These are phyloP conservation scores for Dacryopinax primogenitus DNA, from an alignment of 768 basidiomycete species.

Conservation along the genomic window DNA sequence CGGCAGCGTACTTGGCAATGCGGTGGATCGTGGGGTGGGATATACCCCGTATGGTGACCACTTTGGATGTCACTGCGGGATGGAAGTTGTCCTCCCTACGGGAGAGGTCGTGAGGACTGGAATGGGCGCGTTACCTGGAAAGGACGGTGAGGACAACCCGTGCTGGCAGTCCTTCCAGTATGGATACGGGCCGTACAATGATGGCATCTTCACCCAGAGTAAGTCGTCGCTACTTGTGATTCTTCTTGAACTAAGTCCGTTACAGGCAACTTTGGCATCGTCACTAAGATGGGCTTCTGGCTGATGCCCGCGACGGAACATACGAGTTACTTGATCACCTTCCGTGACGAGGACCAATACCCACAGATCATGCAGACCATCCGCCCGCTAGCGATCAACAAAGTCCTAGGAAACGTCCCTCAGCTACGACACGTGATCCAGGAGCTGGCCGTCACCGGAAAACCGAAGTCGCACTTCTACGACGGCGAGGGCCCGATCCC, in stretches of 20 bases:
- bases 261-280: slow-evolving; percentile 14
- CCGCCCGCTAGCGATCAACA: slow-evolving; percentile 1
- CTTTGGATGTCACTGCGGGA: slow-evolving; percentile 16
- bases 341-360: slow-evolving; percentile 11
- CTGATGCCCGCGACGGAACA: slow-evolving; percentile 16
- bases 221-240: not conserved
- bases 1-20: slow-evolving; percentile 14
- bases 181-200: slow-evolving; percentile 16
- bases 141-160: slow-evolving; percentile 7
- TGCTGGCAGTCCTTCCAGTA: slow-evolving; percentile 17
- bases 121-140: slow-evolving; percentile 16
- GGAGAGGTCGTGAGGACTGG: slow-evolving; percentile 18
- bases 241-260: not conserved
- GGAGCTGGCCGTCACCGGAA: slow-evolving; percentile 1
- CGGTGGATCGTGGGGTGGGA: slow-evolving; percentile 7
- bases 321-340: slow-evolving; percentile 16
- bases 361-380: slow-evolving; percentile 4
- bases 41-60: slow-evolving; percentile 18
- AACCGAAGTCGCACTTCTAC: not conserved
- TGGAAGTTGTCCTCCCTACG: slow-evolving; percentile 18
- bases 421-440: slow-evolving; percentile 5
- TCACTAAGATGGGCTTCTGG: slow-evolving; percentile 17
- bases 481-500: not conserved
- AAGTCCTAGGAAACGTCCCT: slow-evolving; percentile 1
- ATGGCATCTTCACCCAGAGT: slow-evolving; percentile 19